phyloP scores from a whole-genome alignment of 2,329 filamentous ascomycete genomes.

The Pyrenophora seminiperda region DNA sequence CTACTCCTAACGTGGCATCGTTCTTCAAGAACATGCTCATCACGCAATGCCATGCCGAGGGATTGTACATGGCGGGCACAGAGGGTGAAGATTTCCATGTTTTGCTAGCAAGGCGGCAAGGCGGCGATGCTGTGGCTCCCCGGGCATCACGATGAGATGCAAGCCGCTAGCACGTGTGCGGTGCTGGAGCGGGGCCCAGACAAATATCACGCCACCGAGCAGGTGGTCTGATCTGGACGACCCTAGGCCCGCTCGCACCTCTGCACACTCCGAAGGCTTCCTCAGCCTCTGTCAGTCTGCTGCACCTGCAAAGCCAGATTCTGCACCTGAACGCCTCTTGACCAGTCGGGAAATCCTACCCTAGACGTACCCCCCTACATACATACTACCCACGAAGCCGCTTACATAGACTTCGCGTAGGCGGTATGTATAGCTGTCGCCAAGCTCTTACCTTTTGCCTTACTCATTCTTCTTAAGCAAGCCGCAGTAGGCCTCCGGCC shows the following conservation, averaged over 20 bases:
- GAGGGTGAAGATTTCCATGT: not conserved
- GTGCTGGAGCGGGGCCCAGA: conserved; percentile 16
- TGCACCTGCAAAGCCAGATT: conserved; percentile 21
- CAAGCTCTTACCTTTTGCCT: conserved; percentile 19
- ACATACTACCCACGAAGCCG: conserved; percentile 1
- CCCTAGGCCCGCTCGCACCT: conserved; percentile 14
- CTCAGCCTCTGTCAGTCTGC: conserved; percentile 12
- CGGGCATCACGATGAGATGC: not conserved
- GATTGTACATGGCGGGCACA: not conserved
- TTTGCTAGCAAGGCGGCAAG: conserved; percentile 1
- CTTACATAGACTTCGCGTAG: conserved; percentile 11
- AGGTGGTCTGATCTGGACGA: conserved; percentile 39
- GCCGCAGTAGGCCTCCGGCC: conserved; percentile 12
- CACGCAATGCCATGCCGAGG: not conserved
- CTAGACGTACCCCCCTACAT: not conserved
- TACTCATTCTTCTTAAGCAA: conserved; percentile 29
- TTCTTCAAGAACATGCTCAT: not conserved
- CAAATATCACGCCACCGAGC: conserved; percentile 42
- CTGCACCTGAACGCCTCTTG: conserved; percentile 10
- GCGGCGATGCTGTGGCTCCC: not conserved
- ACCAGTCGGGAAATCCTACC: conserved; percentile 14
- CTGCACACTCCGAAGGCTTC: conserved; percentile 8
- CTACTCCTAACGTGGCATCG: conserved; percentile 1
- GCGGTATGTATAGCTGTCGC: conserved; percentile 22
- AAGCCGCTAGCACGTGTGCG: conserved; percentile 10